Evolutionary conservation across 768 basidiomycete species (phyloP).

Genomic region (Amylocystis lapponica): DNA sequence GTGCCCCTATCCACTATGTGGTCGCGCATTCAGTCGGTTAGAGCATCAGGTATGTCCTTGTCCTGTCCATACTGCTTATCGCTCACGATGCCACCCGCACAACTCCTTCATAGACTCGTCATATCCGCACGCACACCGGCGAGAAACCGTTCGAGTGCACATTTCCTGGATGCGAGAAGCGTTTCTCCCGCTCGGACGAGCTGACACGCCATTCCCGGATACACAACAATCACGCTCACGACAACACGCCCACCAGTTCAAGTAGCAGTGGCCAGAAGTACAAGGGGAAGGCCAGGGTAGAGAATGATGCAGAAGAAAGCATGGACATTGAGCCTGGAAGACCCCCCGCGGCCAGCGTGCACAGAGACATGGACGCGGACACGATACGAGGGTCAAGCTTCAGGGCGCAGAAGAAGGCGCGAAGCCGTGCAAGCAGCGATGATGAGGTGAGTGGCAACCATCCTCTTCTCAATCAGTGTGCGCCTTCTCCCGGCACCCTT

Average conservation of each 20-base stretch:
- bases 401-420: constrained; percentile 68
- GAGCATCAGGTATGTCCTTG: constrained; percentile 77
- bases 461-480: neutral
- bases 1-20: constrained; percentile 88
- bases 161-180: constrained; percentile 93
- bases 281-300: constrained; percentile 26
- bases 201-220: constrained; percentile 94
- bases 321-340: constrained; percentile 6
- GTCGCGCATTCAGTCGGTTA: constrained; percentile 91
- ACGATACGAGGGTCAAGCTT: constrained; percentile 9
- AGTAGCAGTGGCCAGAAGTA: constrained; percentile 8
- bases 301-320: constrained; percentile 19
- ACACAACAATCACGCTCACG: constrained; percentile 53
- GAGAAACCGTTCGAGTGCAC: constrained; percentile 96
- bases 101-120: constrained; percentile 65
- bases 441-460: constrained; percentile 63
- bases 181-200: constrained; percentile 97
- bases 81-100: constrained; percentile 1
- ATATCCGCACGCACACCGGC: constrained; percentile 97
- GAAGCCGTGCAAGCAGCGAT: constrained; percentile 74
- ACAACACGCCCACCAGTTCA: constrained; percentile 25
- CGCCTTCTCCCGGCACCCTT: neutral
- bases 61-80: constrained; percentile 7
- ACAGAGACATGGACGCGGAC: constrained; percentile 10
- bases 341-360: neutral